Conservation (phyloP, 2,329 filamentous ascomycete genomes). For the Thelonectria olida region DNA sequence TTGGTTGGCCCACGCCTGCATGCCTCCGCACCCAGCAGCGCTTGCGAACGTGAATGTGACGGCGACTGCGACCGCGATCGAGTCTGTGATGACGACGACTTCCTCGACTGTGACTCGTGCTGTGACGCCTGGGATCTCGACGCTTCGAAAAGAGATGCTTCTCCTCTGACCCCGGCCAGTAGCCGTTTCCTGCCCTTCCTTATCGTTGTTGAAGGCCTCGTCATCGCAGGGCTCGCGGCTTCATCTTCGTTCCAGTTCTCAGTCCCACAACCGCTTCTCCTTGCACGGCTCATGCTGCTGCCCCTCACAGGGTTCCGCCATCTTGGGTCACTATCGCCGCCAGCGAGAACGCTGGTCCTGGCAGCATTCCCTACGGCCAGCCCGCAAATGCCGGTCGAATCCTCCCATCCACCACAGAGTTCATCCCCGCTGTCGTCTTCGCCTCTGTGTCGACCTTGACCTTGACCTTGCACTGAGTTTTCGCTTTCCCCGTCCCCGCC, state of each 20-base stretch:
- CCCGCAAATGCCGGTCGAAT: conserved; percentile 10
- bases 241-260: background rate
- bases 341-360: background rate
- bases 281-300: background rate
- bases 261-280: background rate
- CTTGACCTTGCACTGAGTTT: conserved; percentile 1
- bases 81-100: background rate
- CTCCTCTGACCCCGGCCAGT: background rate
- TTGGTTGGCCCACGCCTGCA: conserved; percentile 6
- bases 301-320: background rate
- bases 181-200: background rate
- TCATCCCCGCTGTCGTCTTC: conserved; percentile 34
- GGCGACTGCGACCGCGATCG: background rate
- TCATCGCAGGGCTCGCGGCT: background rate
- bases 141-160: background rate
- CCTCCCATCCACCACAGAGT: conserved; percentile 23
- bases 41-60: background rate
- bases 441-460: conserved; percentile 20
- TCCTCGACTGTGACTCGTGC: background rate
- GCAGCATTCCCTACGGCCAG: conserved; percentile 4
- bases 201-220: background rate
- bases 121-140: background rate
- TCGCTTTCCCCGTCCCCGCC: conserved; percentile 19
- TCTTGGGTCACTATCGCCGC: background rate
- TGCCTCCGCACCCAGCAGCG: background rate